Percentiles rank a stretch among this genome's conserved stretches.
These are phyloP conservation scores for Verticillium klebahnii DNA, from an alignment of 2,329 filamentous ascomycete species.

Conservation along the genomic window DNA sequence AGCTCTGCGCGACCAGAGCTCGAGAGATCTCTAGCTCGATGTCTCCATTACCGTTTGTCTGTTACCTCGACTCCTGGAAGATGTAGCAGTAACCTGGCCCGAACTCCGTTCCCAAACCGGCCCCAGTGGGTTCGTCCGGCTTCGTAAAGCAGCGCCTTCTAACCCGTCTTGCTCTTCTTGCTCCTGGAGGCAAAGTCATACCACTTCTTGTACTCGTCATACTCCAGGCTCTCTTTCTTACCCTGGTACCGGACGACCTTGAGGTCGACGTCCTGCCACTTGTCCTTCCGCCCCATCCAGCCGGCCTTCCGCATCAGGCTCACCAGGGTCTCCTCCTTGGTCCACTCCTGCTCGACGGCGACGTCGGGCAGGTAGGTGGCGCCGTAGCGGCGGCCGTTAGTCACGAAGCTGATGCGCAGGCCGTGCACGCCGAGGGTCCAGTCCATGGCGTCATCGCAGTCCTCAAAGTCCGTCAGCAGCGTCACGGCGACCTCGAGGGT, in stretches of 20 bases:
- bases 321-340: conserved; percentile 82
- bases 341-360: conserved; percentile 89
- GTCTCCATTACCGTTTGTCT: not conserved
- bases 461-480: conserved; percentile 80
- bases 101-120: not conserved
- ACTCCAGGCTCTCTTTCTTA: conserved; percentile 66
- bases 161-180: not conserved
- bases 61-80: not conserved
- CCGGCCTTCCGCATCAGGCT: conserved; percentile 94
- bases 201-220: conserved; percentile 75
- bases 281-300: conserved; percentile 75
- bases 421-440: conserved; percentile 88
- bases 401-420: conserved; percentile 77
- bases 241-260: conserved; percentile 84
- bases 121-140: not conserved
- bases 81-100: not conserved
- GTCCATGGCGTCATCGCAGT: conserved; percentile 67
- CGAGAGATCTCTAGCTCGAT: not conserved
- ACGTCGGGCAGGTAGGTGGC: conserved; percentile 93
- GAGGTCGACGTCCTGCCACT: conserved; percentile 76
- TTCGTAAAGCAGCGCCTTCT: not conserved
- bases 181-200: conserved; percentile 45
- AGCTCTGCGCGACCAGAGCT: not conserved
- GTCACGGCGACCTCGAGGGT: conserved; percentile 66
- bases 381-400: conserved; percentile 68